Conservation (phyloP, 768 basidiomycete species). For the Naganishia randhawae region DNA sequence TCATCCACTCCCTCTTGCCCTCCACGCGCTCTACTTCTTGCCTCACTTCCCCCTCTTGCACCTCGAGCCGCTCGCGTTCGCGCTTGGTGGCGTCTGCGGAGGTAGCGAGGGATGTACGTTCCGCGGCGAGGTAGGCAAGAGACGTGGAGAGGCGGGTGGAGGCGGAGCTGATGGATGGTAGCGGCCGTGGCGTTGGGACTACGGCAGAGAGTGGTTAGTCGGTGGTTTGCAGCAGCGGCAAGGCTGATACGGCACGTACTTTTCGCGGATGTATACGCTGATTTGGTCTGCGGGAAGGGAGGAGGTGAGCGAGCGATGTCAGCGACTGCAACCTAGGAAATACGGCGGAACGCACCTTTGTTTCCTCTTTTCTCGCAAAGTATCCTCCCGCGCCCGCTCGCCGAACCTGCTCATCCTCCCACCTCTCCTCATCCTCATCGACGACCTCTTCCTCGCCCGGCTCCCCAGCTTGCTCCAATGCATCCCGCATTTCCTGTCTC, state of each 20-base stretch:
- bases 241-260: constrained; percentile 42
- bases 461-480: constrained; percentile 53
- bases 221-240: constrained; percentile 7
- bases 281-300: constrained; percentile 29
- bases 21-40: constrained; percentile 51
- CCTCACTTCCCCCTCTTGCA: constrained; percentile 52
- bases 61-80: constrained; percentile 48
- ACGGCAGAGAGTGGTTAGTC: not conserved
- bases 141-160: constrained; percentile 49
- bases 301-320: not conserved
- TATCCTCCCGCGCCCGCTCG: constrained; percentile 38
- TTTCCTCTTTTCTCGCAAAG: not conserved
- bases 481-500: constrained; percentile 50
- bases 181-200: constrained; percentile 50
- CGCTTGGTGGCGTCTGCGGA: constrained; percentile 41
- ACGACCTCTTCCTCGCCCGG: constrained; percentile 47
- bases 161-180: constrained; percentile 50
- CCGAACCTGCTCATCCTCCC: constrained; percentile 52
- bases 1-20: constrained; percentile 53
- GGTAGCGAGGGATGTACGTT: constrained; percentile 40
- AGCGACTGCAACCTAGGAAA: not conserved
- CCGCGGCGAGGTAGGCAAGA: constrained; percentile 39
- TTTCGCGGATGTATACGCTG: constrained; percentile 46
- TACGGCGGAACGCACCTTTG: not conserved
- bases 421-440: constrained; percentile 49